phyloP scores from a whole-genome alignment of 805 yeast genomes.

The Metschnikowia kunwiensis region DNA sequence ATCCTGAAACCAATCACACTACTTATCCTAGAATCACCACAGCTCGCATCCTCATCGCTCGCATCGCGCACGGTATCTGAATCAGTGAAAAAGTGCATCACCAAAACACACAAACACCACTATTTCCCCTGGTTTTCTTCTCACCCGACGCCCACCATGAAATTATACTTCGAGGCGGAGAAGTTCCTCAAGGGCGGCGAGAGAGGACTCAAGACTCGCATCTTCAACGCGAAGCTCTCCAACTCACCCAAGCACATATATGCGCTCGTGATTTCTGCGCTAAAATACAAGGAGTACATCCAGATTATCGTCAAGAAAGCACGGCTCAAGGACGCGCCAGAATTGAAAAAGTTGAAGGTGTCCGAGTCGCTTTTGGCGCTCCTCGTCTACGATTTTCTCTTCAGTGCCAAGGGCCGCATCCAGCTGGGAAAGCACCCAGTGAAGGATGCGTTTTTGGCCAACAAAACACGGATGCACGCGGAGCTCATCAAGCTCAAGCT shows the following conservation, averaged over 20 bases:
- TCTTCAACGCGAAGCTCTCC: slow-evolving; percentile 33
- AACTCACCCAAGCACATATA: slow-evolving; percentile 78
- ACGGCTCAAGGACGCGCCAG: slow-evolving; percentile 52
- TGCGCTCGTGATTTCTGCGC: slow-evolving; percentile 78
- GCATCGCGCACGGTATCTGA: too few relatives aligned
- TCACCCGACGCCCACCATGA: slow-evolving; percentile 24
- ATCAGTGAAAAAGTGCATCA: too few relatives aligned
- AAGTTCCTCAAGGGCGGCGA: slow-evolving; percentile 30
- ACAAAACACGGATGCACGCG: slow-evolving; percentile 77
- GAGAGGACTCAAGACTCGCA: slow-evolving; percentile 33
- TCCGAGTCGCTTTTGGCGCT: slow-evolving; percentile 56
- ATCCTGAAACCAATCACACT: too few relatives aligned
- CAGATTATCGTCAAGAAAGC: slow-evolving; percentile 62
- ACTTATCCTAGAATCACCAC: too few relatives aligned
- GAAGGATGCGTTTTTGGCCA: slow-evolving; percentile 73
- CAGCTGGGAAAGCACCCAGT: slow-evolving; percentile 87
- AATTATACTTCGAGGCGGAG: slow-evolving; percentile 44
- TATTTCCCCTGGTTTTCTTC: too few relatives aligned
- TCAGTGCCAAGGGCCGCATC: slow-evolving; percentile 74
- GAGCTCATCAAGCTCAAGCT: slow-evolving; percentile 78
- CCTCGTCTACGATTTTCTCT: slow-evolving; percentile 75
- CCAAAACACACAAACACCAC: background rate
- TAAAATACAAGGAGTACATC: slow-evolving; percentile 67
- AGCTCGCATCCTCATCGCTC: too few relatives aligned
- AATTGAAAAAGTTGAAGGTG: slow-evolving; percentile 39